Evolutionary conservation across 176 grass and related monocot genomes (phyloP), one percentile per base, ranked within the genome.

Genomic region (Avena atlantica): DNA sequence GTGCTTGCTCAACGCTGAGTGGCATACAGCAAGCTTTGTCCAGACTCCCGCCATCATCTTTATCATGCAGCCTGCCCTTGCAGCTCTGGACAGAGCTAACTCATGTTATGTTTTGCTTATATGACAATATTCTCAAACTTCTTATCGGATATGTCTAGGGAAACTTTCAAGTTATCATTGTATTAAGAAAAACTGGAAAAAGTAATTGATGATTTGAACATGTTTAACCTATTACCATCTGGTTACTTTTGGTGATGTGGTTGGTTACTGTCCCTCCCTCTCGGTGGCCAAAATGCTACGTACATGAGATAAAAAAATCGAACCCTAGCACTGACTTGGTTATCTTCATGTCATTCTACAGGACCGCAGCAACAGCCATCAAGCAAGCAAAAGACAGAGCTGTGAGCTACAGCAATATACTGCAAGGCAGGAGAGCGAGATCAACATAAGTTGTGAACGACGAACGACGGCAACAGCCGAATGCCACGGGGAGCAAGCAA

Each of bases 311-410:
- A 6, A 3, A 24, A 80, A 45, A n/a, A 79, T 23, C 29, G 1
- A 74, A 68, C 53, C 76, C 58, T 50, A 29, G 9, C 24, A 15
- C 58, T 83, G 14, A 83, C 40, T 37, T 74, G 70, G 74, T 63
- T 63, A 66, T 14, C 51, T 70, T 70, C 60, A 63, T 85, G 31
- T 40, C 0, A 76, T 56, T 36, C 45, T 88, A 74, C 70, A 91
- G 90, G 82, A 73, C 53, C 62, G 4, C 90, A 81, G 34, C 84
- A 87, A 50, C 71, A 70, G n/a, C 90, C 57, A 36, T 50, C 71
- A 23, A 85, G 62, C 86, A 88, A 91, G 71, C 82, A 88, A 57
- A 91, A 91, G 83, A 88, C 86, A 19, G 90, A 91, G 82, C 82
- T 91, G 71, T 91, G 90, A 91, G 29, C 29, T 11, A 36, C 12